Conservation (phyloP, 176 grass and related monocot genomes). For the Carex myosuroides region DNA sequence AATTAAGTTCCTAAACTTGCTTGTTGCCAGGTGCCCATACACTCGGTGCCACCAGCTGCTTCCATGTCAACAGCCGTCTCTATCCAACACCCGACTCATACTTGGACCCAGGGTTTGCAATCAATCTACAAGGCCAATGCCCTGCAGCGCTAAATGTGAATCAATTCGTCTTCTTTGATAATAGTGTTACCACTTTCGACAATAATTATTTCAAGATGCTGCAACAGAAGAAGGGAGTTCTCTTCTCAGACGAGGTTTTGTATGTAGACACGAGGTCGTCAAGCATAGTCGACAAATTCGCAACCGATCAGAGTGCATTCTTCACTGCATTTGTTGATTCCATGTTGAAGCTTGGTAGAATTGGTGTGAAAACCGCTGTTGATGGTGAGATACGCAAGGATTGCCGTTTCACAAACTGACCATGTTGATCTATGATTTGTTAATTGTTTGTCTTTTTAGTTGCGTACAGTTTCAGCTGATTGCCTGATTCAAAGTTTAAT, state of each 20-base stretch:
- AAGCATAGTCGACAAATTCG: slow-evolving; percentile 28
- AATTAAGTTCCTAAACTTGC: neutral
- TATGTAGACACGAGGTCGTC: slow-evolving; percentile 27
- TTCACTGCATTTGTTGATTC: slow-evolving; percentile 51
- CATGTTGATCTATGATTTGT: neutral
- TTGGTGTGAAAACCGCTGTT: slow-evolving; percentile 39
- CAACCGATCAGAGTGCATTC: slow-evolving; percentile 36
- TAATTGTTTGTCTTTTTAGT: slow-evolving; percentile 5
- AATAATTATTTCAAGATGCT: slow-evolving; percentile 59
- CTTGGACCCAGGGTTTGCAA: slow-evolving; percentile 28
- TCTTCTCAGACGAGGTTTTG: slow-evolving; percentile 53
- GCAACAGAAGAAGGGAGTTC: slow-evolving; percentile 35
- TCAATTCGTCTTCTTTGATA: slow-evolving; percentile 52
- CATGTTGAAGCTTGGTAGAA: slow-evolving; percentile 56
- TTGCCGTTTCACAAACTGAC: slow-evolving; percentile 25
- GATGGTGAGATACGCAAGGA: slow-evolving; percentile 59
- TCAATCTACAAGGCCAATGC: slow-evolving; percentile 39
- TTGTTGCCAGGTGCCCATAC: slow-evolving; percentile 44
- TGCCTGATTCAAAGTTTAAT: neutral
- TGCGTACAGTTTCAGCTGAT: neutral
- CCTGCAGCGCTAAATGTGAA: slow-evolving; percentile 25
- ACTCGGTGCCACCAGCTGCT: slow-evolving; percentile 64
- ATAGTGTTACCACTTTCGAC: slow-evolving; percentile 50
- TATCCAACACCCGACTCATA: slow-evolving; percentile 31
- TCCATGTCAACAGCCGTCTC: slow-evolving; percentile 41